Conservation (phyloP, 345 rosid genomes). For the Camelina laxa region DNA sequence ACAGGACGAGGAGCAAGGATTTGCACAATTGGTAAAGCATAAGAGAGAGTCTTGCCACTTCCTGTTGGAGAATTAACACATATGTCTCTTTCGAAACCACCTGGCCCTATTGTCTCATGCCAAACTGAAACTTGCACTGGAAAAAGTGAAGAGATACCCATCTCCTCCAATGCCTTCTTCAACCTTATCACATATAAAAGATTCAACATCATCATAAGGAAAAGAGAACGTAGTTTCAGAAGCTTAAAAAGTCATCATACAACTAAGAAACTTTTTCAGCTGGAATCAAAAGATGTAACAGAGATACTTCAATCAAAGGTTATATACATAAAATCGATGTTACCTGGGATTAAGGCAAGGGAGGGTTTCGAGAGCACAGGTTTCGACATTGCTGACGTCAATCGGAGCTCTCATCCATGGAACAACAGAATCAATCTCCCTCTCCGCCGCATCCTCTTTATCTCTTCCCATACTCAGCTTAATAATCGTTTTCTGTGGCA, state of each 20-base stretch:
- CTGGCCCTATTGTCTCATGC: conserved; percentile 94
- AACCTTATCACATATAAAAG: conserved; percentile 52
- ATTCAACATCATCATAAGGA: not conserved
- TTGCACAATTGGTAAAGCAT: conserved; percentile 90
- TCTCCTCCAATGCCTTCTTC: conserved; percentile 65
- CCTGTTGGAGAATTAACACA: conserved; percentile 95
- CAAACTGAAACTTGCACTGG: conserved; percentile 90
- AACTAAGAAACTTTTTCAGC: too few relatives aligned
- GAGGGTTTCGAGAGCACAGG: conserved; percentile 60
- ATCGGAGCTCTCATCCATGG: conserved; percentile 96
- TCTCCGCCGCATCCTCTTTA: conserved; percentile 46
- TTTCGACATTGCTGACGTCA: conserved; percentile 58
- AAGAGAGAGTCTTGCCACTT: conserved; percentile 90
- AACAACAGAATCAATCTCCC: conserved; percentile 56
- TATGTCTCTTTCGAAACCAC: conserved; percentile 80
- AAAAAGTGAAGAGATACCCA: conserved; percentile 70
- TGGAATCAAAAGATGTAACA: not conserved
- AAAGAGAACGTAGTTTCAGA: too few relatives aligned
- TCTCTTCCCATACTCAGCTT: conserved; percentile 22
- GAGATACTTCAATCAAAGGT: not conserved
- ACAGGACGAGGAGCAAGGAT: conserved; percentile 68
- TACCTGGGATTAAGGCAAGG: conserved; percentile 88
- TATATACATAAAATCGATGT: not conserved
- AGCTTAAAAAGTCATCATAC: too few relatives aligned
- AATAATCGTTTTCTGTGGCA: conserved; percentile 1